These are phyloP conservation scores for Arthrobotrys conoides DNA, from an alignment of 2,329 filamentous ascomycete genomes.

Conservation along the genomic window DNA sequence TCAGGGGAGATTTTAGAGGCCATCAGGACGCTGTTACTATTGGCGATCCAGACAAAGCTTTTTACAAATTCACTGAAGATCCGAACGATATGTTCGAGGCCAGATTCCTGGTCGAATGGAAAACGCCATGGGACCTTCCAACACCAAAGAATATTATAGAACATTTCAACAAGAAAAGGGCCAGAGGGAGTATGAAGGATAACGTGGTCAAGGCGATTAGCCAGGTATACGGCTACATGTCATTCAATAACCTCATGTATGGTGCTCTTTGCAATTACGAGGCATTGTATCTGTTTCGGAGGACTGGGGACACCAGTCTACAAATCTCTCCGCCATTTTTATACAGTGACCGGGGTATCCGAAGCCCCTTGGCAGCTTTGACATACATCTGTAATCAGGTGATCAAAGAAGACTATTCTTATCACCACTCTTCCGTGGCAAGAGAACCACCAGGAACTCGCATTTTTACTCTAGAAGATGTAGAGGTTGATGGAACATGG, in stretches of 20 bases:
- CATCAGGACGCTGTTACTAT: too few relatives aligned
- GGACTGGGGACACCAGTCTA: not conserved
- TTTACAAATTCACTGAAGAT: too few relatives aligned
- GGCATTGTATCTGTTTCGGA: not conserved
- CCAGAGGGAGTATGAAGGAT: too few relatives aligned
- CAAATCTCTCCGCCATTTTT: not conserved
- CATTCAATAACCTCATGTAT: slow-evolving; percentile 5
- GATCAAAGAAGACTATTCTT: not conserved
- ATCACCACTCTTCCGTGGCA: not conserved
- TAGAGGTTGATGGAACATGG: not conserved
- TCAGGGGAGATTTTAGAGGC: too few relatives aligned
- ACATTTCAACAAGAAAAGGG: too few relatives aligned
- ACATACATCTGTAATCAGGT: slow-evolving; percentile 1
- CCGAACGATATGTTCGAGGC: too few relatives aligned
- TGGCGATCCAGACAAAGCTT: too few relatives aligned
- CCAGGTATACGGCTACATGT: slow-evolving; percentile 11
- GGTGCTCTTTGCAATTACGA: slow-evolving; percentile 3
- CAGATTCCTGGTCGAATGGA: too few relatives aligned
- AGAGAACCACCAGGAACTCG: not conserved
- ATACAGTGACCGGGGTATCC: not conserved
- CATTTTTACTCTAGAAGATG: not conserved
- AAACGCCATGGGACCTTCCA: too few relatives aligned
- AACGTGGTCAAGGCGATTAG: not conserved
- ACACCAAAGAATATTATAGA: too few relatives aligned
- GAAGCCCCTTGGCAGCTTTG: slow-evolving; percentile 3